These are phyloP conservation scores for Backusella macrospora DNA, from an alignment of 192 early-diverging fungal genomes.

Conservation along the genomic window DNA sequence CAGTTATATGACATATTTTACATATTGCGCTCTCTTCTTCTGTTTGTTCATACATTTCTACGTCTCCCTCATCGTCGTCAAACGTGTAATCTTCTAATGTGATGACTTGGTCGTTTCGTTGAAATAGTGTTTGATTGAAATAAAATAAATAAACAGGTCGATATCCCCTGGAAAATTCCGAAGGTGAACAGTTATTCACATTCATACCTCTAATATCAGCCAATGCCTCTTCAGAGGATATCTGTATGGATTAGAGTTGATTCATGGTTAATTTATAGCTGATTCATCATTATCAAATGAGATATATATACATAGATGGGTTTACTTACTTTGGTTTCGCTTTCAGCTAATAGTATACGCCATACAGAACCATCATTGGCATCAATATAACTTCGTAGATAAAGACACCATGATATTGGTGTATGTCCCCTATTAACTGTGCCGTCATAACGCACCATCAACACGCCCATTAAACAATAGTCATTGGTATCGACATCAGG, in stretches of 20 bases:
- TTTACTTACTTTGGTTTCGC: not conserved
- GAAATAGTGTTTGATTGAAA: not conserved
- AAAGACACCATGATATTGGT: constrained; percentile 8
- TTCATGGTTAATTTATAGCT: not conserved
- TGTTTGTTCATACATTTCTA: constrained; percentile 3
- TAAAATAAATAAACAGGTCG: constrained; percentile 26
- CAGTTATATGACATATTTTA: constrained; percentile 23
- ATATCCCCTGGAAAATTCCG: not conserved
- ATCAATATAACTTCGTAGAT: constrained; percentile 15
- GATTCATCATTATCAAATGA: not conserved
- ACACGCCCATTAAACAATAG: constrained; percentile 12
- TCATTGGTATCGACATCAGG: not conserved
- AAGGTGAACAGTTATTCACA: not conserved
- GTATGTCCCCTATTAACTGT: not conserved
- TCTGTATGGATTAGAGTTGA: not conserved
- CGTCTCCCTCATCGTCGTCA: constrained; percentile 15
- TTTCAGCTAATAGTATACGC: constrained; percentile 6
- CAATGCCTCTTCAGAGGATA: constrained; percentile 20
- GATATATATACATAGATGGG: not conserved
- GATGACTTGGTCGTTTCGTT: constrained; percentile 13
- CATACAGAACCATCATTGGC: constrained; percentile 8
- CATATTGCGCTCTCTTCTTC: constrained; percentile 16
- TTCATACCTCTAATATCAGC: constrained; percentile 24
- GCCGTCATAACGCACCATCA: constrained; percentile 22
- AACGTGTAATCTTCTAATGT: constrained; percentile 28